Conservation (phyloP, 805 yeast genomes). For the Candida namnaoensis region DNA sequence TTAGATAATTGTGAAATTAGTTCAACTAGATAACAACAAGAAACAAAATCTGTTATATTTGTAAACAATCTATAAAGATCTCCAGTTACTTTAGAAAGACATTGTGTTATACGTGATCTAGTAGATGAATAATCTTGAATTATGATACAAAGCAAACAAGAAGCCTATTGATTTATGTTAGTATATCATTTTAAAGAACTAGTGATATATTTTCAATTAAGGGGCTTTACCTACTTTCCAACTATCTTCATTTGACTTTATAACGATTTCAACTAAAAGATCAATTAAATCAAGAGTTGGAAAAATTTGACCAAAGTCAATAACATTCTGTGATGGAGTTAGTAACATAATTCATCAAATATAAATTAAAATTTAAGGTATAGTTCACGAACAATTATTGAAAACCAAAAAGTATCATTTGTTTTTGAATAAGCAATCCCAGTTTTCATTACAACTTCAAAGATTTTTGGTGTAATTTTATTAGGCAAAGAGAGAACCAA, state of each 20-base stretch:
- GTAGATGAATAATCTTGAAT: slow-evolving; percentile 12
- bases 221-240: slow-evolving; percentile 14
- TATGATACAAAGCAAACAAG: slow-evolving; percentile 15
- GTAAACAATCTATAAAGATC: slow-evolving; percentile 1
- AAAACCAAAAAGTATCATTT: slow-evolving; percentile 16
- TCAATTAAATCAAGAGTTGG: slow-evolving; percentile 1
- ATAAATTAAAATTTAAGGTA: not conserved
- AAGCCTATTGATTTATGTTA: not conserved
- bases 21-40: slow-evolving; percentile 12
- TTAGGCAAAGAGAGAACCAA: slow-evolving; percentile 6
- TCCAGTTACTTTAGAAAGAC: not conserved
- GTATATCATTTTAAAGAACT: not conserved
- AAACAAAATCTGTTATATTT: slow-evolving; percentile 7
- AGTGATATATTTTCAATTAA: no score
- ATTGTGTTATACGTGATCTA: not conserved
- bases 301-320: not conserved
- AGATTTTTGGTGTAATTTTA: slow-evolving; percentile 6
- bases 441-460: slow-evolving; percentile 14
- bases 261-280: slow-evolving; percentile 4
- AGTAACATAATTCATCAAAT: no score
- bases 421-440: slow-evolving; percentile 10
- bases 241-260: slow-evolving; percentile 6
- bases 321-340: not conserved
- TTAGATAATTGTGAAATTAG: slow-evolving; percentile 12
- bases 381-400: slow-evolving; percentile 6